Percentiles rank a stretch among this genome's conserved stretches.
phyloP scores from a whole-genome alignment of 352 stramenopile species.

The Phytopythium chamaehyphon region DNA sequence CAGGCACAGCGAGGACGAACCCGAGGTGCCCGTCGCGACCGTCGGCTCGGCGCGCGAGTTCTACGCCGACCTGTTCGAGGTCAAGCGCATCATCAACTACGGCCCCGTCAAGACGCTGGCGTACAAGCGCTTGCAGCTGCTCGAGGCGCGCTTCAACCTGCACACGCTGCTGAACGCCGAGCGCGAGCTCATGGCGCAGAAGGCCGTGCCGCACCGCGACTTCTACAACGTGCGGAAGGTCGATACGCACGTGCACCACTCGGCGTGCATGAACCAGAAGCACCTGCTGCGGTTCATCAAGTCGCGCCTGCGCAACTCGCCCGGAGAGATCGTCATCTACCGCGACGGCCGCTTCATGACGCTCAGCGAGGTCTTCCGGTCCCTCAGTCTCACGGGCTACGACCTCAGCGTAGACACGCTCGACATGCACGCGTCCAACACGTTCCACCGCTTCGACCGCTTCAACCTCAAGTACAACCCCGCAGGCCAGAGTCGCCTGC shows the following conservation, averaged over 20 bases:
- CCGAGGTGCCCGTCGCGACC: constrained; percentile 25
- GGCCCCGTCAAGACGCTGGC: constrained; percentile 84
- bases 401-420: constrained; percentile 98
- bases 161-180: constrained; percentile 96
- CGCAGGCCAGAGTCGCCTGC: constrained; percentile 89
- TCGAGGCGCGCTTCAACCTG: constrained; percentile 94
- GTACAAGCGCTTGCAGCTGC: constrained; percentile 86
- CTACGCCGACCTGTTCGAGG: constrained; percentile 72
- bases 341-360: constrained; percentile 95
- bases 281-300: constrained; percentile 93
- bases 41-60: constrained; percentile 54
- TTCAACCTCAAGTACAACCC: constrained; percentile 99
- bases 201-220: constrained; percentile 96
- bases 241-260: constrained; percentile 99
- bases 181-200: constrained; percentile 93
- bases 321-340: constrained; percentile 94
- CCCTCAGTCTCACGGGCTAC: constrained; percentile 94
- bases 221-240: constrained; percentile 99
- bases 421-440: constrained; percentile 99
- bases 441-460: constrained; percentile 98
- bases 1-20: constrained; percentile 3
- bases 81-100: constrained; percentile 85
- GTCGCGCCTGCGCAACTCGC: constrained; percentile 67
- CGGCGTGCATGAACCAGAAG: constrained; percentile 96
- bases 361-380: constrained; percentile 93